A percentile compares a stretch with the other conserved stretches of the same genome.
These are phyloP conservation scores for Mesembryanthemum crystallinum DNA, from an alignment of 148 eudicot species.

Conservation along the genomic window DNA sequence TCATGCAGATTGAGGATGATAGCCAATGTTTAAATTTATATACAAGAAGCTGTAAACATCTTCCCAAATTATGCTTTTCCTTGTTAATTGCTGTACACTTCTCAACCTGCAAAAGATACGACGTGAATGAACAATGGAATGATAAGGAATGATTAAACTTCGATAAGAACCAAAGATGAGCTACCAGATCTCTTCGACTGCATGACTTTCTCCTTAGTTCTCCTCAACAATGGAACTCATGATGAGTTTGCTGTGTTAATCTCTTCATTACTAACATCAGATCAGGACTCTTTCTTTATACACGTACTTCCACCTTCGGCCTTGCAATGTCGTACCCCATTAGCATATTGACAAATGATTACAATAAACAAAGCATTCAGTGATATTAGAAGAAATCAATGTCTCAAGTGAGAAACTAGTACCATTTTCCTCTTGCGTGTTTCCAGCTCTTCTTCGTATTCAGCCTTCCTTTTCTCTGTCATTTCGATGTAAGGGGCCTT, in stretches of 20 bases:
- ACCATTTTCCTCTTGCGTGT: constrained; percentile 15
- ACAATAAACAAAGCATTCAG: background rate
- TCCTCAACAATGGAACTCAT: background rate
- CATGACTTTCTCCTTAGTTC: background rate
- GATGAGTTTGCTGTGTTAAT: background rate
- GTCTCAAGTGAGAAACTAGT: background rate
- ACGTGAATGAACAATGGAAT: too few species aligned
- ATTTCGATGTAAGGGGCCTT: constrained; percentile 20
- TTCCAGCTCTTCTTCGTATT: constrained; percentile 16
- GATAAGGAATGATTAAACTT: background rate
- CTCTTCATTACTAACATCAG: background rate
- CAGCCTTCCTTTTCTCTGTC: constrained; percentile 15
- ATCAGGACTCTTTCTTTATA: background rate
- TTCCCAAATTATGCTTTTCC: background rate
- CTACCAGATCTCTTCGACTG: background rate
- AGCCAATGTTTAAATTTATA: too few species aligned
- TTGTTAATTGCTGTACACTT: background rate
- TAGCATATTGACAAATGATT: background rate
- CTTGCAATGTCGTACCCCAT: background rate
- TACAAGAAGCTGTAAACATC: too few species aligned
- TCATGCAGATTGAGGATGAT: too few species aligned
- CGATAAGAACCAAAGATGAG: background rate
- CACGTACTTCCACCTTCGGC: background rate
- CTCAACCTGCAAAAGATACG: too few species aligned
- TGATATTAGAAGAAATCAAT: background rate